Conservation (phyloP, 768 basidiomycete genomes). For the Tylopilus sp. region DNA sequence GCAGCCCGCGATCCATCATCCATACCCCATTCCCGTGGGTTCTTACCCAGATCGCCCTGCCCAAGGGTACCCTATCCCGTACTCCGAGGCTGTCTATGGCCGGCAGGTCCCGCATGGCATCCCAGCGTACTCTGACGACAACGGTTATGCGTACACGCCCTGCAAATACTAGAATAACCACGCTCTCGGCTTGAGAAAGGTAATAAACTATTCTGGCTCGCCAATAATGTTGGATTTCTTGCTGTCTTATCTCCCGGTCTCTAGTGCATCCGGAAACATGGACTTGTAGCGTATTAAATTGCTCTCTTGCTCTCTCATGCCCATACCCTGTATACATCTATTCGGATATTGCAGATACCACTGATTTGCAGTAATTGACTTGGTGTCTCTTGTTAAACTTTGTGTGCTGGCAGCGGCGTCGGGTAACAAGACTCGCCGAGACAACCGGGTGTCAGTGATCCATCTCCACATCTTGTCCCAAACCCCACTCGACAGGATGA, state of each 20-base stretch:
- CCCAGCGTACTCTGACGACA: slow-evolving; percentile 10
- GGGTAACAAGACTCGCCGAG: background rate
- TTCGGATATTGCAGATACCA: slow-evolving; percentile 6
- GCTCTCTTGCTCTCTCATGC: slow-evolving; percentile 4
- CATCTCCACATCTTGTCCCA: background rate
- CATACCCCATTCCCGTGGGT: slow-evolving; percentile 12
- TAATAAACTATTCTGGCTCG: slow-evolving; percentile 3
- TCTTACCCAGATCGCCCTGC: slow-evolving; percentile 10
- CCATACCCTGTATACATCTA: slow-evolving; percentile 6
- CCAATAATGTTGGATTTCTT: slow-evolving; percentile 1
- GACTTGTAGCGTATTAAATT: slow-evolving; percentile 3
- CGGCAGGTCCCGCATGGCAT: slow-evolving; percentile 12
- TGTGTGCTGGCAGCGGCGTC: background rate
- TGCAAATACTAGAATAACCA: slow-evolving; percentile 8
- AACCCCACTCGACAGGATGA: slow-evolving; percentile 10
- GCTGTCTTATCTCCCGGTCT: slow-evolving; percentile 7
- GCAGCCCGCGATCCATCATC: slow-evolving; percentile 7
- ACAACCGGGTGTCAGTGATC: background rate
- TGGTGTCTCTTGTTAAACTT: too few relatives aligned
- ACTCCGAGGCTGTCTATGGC: slow-evolving; percentile 6
- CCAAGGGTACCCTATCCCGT: slow-evolving; percentile 10
- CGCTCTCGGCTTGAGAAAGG: background rate
- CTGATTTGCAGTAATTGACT: too few relatives aligned
- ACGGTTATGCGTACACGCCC: slow-evolving; percentile 10
- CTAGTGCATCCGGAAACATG: slow-evolving; percentile 13